Evolutionary conservation across 2,329 filamentous ascomycete genomes (phyloP).

Genomic region (Clarireedia hainanense): DNA sequence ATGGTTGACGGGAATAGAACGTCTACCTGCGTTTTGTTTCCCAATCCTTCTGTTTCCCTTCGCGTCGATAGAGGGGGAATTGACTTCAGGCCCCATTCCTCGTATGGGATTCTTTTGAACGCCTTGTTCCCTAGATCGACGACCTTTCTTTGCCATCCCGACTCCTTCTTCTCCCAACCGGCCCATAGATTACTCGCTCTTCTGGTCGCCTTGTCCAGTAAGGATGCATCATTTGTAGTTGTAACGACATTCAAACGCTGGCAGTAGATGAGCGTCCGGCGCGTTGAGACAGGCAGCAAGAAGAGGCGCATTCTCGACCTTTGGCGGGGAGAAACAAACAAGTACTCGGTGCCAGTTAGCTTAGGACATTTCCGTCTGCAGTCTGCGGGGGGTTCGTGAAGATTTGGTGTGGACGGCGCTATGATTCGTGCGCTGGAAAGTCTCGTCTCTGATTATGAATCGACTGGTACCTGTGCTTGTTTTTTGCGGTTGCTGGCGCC

Average conservation of each 20-base stretch:
- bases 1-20: conserved; percentile 69
- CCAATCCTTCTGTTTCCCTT: conserved; percentile 54
- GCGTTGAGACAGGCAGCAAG: conserved; percentile 85
- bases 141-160: conserved; percentile 81
- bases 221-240: conserved; percentile 42
- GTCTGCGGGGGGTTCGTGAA: neutral
- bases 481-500: no score
- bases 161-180: conserved; percentile 75
- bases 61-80: conserved; percentile 72
- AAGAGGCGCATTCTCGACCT: conserved; percentile 70
- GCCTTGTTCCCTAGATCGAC: conserved; percentile 81
- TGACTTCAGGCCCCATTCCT: conserved; percentile 97
- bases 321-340: neutral
- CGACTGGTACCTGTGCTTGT: no score
- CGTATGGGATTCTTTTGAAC: conserved; percentile 81
- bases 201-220: conserved; percentile 59
- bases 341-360: neutral
- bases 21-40: conserved; percentile 57
- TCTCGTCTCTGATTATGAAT: neutral
- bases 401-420: neutral
- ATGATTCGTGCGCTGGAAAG: neutral
- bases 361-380: neutral
- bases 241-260: conserved; percentile 58
- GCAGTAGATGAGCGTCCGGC: conserved; percentile 86
- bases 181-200: conserved; percentile 75